Conservation (phyloP, 345 rosid genomes). For the Mallotus nudiflorus region DNA sequence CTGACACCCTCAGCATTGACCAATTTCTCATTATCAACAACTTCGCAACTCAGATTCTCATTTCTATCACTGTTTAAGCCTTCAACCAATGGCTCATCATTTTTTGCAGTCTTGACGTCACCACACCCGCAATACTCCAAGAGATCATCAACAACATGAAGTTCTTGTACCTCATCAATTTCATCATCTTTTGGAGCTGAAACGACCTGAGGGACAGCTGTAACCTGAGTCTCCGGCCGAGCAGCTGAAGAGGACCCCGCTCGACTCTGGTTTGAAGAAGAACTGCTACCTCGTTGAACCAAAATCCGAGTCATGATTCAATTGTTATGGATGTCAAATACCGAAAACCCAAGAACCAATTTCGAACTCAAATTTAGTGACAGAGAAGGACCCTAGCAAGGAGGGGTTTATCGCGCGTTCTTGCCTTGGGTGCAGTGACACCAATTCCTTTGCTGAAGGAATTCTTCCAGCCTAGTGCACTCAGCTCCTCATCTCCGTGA, state of each 20-base stretch:
- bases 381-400: conserved; percentile 26
- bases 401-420: conserved; percentile 77
- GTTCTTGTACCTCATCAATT: conserved; percentile 55
- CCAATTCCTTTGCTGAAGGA: conserved; percentile 84
- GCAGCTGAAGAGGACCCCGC: conserved; percentile 57
- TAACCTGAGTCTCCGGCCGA: conserved; percentile 51
- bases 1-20: conserved; percentile 38
- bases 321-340: conserved; percentile 17
- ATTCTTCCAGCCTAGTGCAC: conserved; percentile 71
- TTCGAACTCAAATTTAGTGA: conserved; percentile 39
- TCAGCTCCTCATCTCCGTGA: conserved; percentile 54
- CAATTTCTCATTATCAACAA: conserved; percentile 36
- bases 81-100: conserved; percentile 46
- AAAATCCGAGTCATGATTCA: conserved; percentile 80
- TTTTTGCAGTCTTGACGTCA: conserved; percentile 43
- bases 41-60: conserved; percentile 41
- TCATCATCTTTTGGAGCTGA: conserved; percentile 66
- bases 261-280: conserved; percentile 77
- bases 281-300: conserved; percentile 87
- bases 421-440: conserved; percentile 77
- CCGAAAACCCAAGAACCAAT: conserved; percentile 9
- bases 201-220: conserved; percentile 39
- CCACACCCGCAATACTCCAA: conserved; percentile 43
- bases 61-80: conserved; percentile 28
- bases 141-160: conserved; percentile 47